phyloP scores from a whole-genome alignment of 75 land plant genomes.

The Pinus albicaulis region DNA sequence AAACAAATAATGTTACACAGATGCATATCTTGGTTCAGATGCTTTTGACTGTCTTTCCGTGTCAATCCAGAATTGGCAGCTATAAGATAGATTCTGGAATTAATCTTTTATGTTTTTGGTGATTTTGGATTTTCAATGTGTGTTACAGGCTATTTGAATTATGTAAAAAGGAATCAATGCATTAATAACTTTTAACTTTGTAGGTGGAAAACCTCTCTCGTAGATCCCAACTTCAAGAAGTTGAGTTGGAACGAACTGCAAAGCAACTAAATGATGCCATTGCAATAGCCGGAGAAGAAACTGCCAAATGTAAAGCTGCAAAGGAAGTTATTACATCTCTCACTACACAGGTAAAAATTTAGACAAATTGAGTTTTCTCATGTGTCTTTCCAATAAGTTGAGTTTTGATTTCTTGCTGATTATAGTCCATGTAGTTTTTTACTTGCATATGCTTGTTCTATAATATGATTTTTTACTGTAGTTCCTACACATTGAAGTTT shows the following conservation, averaged over 20 bases:
- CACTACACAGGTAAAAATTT: constrained; percentile 75
- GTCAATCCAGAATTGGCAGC: background rate
- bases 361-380: too few species aligned
- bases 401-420: too few species aligned
- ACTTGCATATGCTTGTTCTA: too few species aligned
- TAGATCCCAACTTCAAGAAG: constrained; percentile 74
- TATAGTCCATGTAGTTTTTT: too few species aligned
- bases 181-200: background rate
- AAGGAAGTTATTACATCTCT: constrained; percentile 99
- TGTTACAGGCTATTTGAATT: background rate
- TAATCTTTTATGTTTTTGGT: background rate
- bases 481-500: too few species aligned
- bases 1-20: background rate
- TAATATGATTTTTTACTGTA: too few species aligned
- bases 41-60: background rate
- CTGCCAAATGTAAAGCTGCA: constrained; percentile 94
- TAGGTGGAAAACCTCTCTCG: constrained; percentile 82
- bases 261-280: constrained; percentile 88
- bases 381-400: too few species aligned
- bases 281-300: constrained; percentile 85
- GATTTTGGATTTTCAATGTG: background rate
- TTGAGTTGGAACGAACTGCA: constrained; percentile 75
- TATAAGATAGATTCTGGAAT: background rate
- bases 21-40: background rate
- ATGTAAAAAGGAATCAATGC: too few species aligned